Percentiles rank a stretch among this genome's conserved stretches.
Evolutionary conservation across 2,329 filamentous ascomycete species (phyloP).

Genomic region (Aspergillus luchuensis): DNA sequence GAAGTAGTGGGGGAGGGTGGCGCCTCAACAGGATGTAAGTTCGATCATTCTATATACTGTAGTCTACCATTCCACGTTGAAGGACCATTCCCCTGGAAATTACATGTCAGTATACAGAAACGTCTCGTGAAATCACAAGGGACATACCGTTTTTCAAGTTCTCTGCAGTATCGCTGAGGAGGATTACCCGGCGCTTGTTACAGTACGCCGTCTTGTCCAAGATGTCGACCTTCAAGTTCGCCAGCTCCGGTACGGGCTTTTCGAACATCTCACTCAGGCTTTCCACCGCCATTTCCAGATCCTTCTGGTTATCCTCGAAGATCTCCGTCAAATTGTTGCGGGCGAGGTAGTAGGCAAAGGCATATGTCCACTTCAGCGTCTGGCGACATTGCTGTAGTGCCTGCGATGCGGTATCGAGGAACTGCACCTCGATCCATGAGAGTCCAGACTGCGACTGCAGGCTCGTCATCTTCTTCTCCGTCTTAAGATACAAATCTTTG

Average conservation of each 20-base stretch:
- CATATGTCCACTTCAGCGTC: constrained; percentile 98
- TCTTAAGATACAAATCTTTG: constrained; percentile 93
- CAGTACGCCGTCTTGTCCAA: constrained; percentile 99
- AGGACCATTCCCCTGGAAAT: constrained; percentile 46
- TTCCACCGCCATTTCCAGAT: constrained; percentile 95
- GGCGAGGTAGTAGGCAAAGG: constrained; percentile 95
- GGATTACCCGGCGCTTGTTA: constrained; percentile 84
- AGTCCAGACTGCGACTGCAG: constrained; percentile 91
- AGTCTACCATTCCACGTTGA: constrained; percentile 47
- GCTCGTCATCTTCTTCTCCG: constrained; percentile 98
- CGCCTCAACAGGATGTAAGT: neutral
- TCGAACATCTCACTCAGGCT: constrained; percentile 99
- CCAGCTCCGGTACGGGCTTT: constrained; percentile 85
- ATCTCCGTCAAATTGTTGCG: constrained; percentile 95
- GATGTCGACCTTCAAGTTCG: constrained; percentile 90
- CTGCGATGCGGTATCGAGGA: constrained; percentile 88
- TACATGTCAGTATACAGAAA: neutral
- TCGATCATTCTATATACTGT: constrained; percentile 25
- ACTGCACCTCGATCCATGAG: constrained; percentile 99
- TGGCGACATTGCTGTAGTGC: constrained; percentile 96
- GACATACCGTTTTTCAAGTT: constrained; percentile 78
- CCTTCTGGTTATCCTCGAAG: constrained; percentile 98
- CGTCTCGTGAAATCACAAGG: neutral
- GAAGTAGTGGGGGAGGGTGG: neutral
- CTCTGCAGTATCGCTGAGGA: constrained; percentile 89